Base-by-base conservation (phyloP, 1,284 basidiomycete genomes). In the Ceratobasidium sp. region DNA sequence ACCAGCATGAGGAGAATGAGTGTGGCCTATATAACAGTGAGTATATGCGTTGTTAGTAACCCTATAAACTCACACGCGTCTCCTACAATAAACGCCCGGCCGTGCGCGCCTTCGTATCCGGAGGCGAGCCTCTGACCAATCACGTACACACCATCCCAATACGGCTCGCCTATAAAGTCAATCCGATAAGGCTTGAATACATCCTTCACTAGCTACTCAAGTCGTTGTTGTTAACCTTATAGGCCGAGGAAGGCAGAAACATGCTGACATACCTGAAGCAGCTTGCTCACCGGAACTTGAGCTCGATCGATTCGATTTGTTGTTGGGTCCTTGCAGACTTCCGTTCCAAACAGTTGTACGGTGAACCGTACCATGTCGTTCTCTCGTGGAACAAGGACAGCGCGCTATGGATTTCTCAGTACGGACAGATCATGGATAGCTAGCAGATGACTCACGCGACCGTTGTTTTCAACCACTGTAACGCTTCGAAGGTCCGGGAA, bases 1-100 rank as follows among this genome's bases (percentile, higher is more conserved):
- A 7, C 83, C 84, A 23, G 83, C 84, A 55, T 84, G 84, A 1
- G 84, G 84, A 4, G 84, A 84, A 69, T 84, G 84, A 1, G 83
- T 84, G 67, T 85, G 84, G 78, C 72, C 70, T 61, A 33, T 1
- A 40, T 10, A n/a, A 56, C 1, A 23, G 33, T 64, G 40, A 44
- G n/a, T 44, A n/a, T 33, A 53, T 51, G 26, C 40, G n/a, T n/a
- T 5, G 20, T 44, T 40, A 23, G 12, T 26, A 7, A 20, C 15
- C 23, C 9, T n/a, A 33, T 0, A 18, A 58, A 42, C 60, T 61
- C 44, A 77, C 79, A 83, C 12, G 84, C 83, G 77, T 84, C 84
- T 2, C 84, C 84, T 1, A 79, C 81, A 33, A 85, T 82, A 69
- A 85, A 85, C 4, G 84, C 80, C n/a, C 81, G 80, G 26, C 71